Percentiles rank a stretch among this genome's conserved stretches.
Evolutionary conservation across 176 grass and related monocot species (phyloP).

Genomic region (Musa itinerans): DNA sequence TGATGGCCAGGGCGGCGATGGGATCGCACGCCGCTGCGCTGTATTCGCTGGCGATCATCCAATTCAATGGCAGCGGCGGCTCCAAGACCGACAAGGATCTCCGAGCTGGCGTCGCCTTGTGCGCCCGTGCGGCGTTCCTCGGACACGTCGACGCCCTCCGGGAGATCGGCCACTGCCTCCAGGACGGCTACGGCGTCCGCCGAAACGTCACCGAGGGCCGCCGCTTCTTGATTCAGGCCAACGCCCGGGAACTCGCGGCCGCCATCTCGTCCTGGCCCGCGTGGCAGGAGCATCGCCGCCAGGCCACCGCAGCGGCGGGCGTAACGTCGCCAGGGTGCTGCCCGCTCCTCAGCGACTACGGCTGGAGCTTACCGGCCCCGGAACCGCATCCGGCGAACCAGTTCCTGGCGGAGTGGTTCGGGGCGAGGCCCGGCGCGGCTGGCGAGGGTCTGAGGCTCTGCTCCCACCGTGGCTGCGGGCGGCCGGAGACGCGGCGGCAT

Average conservation of each 20-base stretch:
- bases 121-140: constrained; percentile 38
- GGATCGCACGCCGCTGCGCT: constrained; percentile 36
- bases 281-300: background rate
- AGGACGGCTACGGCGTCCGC: constrained; percentile 51
- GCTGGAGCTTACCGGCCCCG: background rate
- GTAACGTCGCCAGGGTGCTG: background rate
- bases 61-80: constrained; percentile 64
- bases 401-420: constrained; percentile 69
- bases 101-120: constrained; percentile 35
- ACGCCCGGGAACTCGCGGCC: constrained; percentile 22
- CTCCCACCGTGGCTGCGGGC: constrained; percentile 37
- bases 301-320: background rate
- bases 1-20: constrained; percentile 38
- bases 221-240: constrained; percentile 42
- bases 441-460: constrained; percentile 23
- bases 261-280: background rate
- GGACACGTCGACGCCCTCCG: constrained; percentile 49
- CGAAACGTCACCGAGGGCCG: constrained; percentile 27
- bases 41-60: constrained; percentile 48
- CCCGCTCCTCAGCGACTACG: constrained; percentile 15
- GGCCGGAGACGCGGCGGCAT: constrained; percentile 42
- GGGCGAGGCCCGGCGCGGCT: no score
- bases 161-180: constrained; percentile 66
- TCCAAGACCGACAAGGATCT: constrained; percentile 35
- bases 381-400: constrained; percentile 25